Evolutionary conservation across 2,329 filamentous ascomycete species (phyloP).

Genomic region (Paraphaeosphaeria minitans): DNA sequence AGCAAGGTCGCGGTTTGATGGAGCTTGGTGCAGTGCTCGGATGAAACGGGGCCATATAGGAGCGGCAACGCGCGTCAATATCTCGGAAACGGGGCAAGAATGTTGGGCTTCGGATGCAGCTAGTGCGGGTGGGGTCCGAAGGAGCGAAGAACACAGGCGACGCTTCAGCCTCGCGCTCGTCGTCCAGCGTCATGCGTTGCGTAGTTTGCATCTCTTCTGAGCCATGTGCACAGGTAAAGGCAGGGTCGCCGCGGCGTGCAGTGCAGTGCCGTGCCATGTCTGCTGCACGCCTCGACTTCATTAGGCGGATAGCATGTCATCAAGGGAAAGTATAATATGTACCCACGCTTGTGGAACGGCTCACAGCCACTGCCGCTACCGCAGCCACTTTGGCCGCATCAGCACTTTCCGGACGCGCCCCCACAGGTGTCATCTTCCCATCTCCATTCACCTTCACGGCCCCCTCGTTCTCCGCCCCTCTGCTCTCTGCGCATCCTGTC

Average conservation of each 20-base stretch:
- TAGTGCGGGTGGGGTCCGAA: conserved; percentile 4
- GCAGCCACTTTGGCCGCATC: background rate
- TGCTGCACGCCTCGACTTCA: background rate
- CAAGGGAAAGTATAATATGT: background rate
- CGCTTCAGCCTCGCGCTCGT: background rate
- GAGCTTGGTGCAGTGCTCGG: background rate
- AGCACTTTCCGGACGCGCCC: background rate
- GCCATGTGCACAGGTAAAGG: background rate
- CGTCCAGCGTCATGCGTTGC: background rate
- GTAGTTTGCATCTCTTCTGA: background rate
- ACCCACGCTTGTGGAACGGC: conserved; percentile 1
- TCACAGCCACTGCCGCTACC: conserved; percentile 1
- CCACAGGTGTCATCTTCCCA: conserved; percentile 6
- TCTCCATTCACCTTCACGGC: conserved; percentile 8
- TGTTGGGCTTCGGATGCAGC: background rate
- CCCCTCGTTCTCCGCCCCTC: conserved; percentile 11
- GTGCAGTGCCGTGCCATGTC: background rate
- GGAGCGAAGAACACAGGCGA: background rate
- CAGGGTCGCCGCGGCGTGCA: background rate
- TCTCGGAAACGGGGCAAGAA: background rate
- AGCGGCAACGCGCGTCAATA: background rate
- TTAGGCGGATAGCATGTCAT: background rate
- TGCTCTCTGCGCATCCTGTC: background rate
- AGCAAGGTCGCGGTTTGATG: background rate
- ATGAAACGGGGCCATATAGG: background rate